Evolutionary conservation across 805 yeast species (phyloP).

Genomic region (Ogataea trehaloabstinens): DNA sequence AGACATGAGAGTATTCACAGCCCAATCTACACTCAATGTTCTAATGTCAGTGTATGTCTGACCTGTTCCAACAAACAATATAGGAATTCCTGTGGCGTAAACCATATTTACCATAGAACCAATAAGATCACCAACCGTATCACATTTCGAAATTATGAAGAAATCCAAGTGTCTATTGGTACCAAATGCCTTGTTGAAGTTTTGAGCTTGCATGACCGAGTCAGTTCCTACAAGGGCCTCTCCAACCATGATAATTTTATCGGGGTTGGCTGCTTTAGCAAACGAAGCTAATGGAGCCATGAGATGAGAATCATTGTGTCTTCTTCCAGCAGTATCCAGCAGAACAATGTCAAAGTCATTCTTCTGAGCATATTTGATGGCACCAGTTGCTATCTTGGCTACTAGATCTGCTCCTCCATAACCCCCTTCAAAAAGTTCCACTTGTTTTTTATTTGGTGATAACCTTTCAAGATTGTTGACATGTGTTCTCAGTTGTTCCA

Average conservation of each 20-base stretch:
- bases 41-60: conserved; percentile 94
- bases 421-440: conserved; percentile 89
- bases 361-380: conserved; percentile 73
- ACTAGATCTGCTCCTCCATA: conserved; percentile 96
- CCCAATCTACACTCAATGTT: conserved; percentile 87
- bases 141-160: conserved; percentile 91
- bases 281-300: conserved; percentile 96
- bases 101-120: conserved; percentile 98
- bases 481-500: conserved; percentile 94
- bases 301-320: conserved; percentile 89
- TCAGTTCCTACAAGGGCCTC: conserved; percentile 98
- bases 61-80: conserved; percentile 93
- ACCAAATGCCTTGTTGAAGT: conserved; percentile 93
- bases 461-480: conserved; percentile 77
- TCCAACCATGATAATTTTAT: conserved; percentile 97
- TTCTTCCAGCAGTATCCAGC: conserved; percentile 96
- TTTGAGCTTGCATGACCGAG: conserved; percentile 91
- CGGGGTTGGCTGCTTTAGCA: conserved; percentile 93
- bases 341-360: conserved; percentile 78
- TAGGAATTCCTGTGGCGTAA: conserved; percentile 92
- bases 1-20: conserved; percentile 79
- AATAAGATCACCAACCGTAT: conserved; percentile 93
- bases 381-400: conserved; percentile 88
- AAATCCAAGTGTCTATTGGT: conserved; percentile 77
- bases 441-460: conserved; percentile 44